Percentiles rank a stretch among this genome's conserved stretches.
phyloP scores from a whole-genome alignment of 306 rosid genomes.

The Phaseolus lunatus region DNA sequence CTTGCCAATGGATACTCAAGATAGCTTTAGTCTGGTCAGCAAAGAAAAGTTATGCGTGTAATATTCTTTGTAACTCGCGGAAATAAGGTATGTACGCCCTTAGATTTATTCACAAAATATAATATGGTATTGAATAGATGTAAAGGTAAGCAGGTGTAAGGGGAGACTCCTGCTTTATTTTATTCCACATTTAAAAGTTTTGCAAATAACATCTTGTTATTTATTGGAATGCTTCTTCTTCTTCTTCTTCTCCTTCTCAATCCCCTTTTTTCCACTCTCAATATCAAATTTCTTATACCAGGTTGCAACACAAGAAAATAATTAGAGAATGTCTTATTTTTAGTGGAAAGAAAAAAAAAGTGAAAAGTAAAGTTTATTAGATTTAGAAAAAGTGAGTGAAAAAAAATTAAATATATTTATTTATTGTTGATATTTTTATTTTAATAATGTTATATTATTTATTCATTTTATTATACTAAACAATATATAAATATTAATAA shows the following conservation, averaged over 20 bases:
- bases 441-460: too few relatives aligned
- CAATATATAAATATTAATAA: too few relatives aligned
- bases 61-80: slow-evolving; percentile 93
- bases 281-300: slow-evolving; percentile 26
- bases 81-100: slow-evolving; percentile 67
- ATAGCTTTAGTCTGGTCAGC: slow-evolving; percentile 55
- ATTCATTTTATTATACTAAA: too few relatives aligned
- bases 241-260: too few relatives aligned
- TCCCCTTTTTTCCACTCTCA: neutral
- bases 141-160: slow-evolving; percentile 67
- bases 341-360: too few relatives aligned
- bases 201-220: slow-evolving; percentile 57
- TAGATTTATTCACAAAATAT: slow-evolving; percentile 61
- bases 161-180: slow-evolving; percentile 60
- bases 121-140: slow-evolving; percentile 63
- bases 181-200: slow-evolving; percentile 70
- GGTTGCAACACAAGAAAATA: neutral
- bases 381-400: too few relatives aligned
- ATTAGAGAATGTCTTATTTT: too few relatives aligned
- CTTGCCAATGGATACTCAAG: slow-evolving; percentile 86
- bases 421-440: too few relatives aligned
- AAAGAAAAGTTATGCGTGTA: slow-evolving; percentile 59
- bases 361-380: too few relatives aligned
- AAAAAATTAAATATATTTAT: too few relatives aligned
- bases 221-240: slow-evolving; percentile 36